A percentile compares a stretch with the other conserved stretches of the same genome.
Conservation (phyloP, 1,139 yeast species). For the Candida tropicalis region DNA sequence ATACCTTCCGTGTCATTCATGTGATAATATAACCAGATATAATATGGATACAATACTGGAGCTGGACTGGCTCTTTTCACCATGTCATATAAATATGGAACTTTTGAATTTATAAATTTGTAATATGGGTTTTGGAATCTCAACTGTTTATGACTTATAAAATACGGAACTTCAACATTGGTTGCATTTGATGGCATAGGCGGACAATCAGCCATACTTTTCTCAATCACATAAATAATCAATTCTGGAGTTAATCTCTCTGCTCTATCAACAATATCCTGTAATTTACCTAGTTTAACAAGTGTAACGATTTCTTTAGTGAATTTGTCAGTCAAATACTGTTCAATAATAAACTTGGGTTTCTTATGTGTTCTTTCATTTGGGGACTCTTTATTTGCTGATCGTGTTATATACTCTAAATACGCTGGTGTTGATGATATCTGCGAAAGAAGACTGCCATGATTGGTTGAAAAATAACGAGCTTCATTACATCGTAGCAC, state of each 20-base stretch:
- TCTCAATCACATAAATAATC: slow-evolving; percentile 3
- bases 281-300: background rate
- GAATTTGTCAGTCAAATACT: background rate
- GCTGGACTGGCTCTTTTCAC: background rate
- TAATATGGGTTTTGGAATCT: slow-evolving; percentile 8
- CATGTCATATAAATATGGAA: slow-evolving; percentile 9
- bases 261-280: background rate
- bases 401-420: background rate
- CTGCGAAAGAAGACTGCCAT: background rate
- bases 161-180: slow-evolving; percentile 8
- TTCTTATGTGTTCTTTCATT: background rate
- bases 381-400: background rate
- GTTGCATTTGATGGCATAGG: background rate
- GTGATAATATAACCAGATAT: slow-evolving; percentile 38
- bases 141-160: slow-evolving; percentile 1
- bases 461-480: slow-evolving; percentile 1
- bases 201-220: slow-evolving; percentile 9
- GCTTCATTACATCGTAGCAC: background rate
- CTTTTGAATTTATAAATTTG: slow-evolving; percentile 9
- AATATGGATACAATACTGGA: slow-evolving; percentile 5
- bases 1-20: slow-evolving; percentile 28
- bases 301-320: slow-evolving; percentile 1
- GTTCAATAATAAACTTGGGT: background rate
- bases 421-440: background rate
- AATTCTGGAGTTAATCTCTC: slow-evolving; percentile 4